Base-by-base conservation (phyloP, 306 rosid genomes). In the Vicia villosa region DNA sequence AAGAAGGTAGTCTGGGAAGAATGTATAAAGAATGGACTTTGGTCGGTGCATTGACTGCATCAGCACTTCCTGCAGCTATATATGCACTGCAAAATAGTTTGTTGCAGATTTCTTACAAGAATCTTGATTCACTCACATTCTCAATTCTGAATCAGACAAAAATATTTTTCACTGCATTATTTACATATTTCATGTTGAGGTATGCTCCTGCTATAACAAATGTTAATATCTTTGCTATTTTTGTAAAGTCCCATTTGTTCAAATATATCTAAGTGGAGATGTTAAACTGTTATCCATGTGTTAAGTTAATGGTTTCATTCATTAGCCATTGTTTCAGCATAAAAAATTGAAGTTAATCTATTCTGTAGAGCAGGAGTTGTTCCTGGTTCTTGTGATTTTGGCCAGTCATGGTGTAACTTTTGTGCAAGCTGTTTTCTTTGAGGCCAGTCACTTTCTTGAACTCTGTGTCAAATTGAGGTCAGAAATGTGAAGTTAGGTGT, bases 111-210 rank as follows among this genome's bases (percentile, higher is more conserved):
- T 83, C 99, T 72, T 95, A 91, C 86, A 89, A 63, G 88, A 95
- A 91, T 75, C 95, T 95, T 46, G 99, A 95, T 84, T 95, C 99
- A 3, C 91, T 95, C 68, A 95, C 97, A 9, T 95, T 95, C 84
- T 91, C 99, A 13, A 91, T 95, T 80, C 83, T 94, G 80, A 95
- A 91, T 79, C 97, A 95, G 81, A 95, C 99, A 22, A 95, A 95
- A 73, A 91, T 95, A 56, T 50, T 95, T 75, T 95, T 91, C 78
- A 95, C 99, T 43, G 99, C 97, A 32, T 73, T 95, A 47, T 91
- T 85, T 74, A 91, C 99, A 3, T 95, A 80, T 77, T 59, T 95
- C 41, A 58, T 95, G 62, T 75, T 95, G 79, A 89, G 97, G 99
- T 91, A 83, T 72, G 84, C 55, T 28, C 66, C 70, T 59, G 63